These are phyloP conservation scores for Mycena citricolor DNA, from an alignment of 1,284 basidiomycete genomes.

Conservation along the genomic window DNA sequence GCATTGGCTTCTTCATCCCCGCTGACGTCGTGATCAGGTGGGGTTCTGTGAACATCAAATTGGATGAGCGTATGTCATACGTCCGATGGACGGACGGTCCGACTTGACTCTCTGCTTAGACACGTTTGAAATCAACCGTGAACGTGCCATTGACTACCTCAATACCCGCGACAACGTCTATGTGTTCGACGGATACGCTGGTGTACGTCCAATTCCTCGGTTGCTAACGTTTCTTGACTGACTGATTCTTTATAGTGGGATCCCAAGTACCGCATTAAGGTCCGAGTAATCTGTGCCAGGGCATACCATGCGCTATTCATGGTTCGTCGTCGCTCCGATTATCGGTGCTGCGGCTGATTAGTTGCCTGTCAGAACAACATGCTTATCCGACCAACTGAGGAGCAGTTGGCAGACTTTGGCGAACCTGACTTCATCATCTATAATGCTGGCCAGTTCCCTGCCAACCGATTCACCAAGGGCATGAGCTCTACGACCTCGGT, in stretches of 20 bases:
- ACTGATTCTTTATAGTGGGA: conserved; percentile 94
- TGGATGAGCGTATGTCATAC: conserved; percentile 83
- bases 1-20: conserved; percentile 97
- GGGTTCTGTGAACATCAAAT: conserved; percentile 99
- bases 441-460: conserved; percentile 99
- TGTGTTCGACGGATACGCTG: conserved; percentile 97
- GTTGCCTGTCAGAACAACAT: conserved; percentile 80
- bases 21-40: conserved; percentile 99
- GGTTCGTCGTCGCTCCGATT: conserved; percentile 53
- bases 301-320: conserved; percentile 99
- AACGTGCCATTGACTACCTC: conserved; percentile 99
- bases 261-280: conserved; percentile 99
- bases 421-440: conserved; percentile 99
- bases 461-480: conserved; percentile 99
- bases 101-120: conserved; percentile 46
- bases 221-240: conserved; percentile 20
- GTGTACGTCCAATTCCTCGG: conserved; percentile 48
- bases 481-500: conserved; percentile 99
- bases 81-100: conserved; percentile 7
- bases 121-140: conserved; percentile 99
- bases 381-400: conserved; percentile 96
- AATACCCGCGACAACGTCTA: conserved; percentile 99
- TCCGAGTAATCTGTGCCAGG: conserved; percentile 97
- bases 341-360: conserved; percentile 11
- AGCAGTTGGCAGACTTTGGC: conserved; percentile 94